Percentiles rank a stretch among this genome's conserved stretches.
Conservation (phyloP, 2,329 filamentous ascomycete species). For the Spiromastix sp. region DNA sequence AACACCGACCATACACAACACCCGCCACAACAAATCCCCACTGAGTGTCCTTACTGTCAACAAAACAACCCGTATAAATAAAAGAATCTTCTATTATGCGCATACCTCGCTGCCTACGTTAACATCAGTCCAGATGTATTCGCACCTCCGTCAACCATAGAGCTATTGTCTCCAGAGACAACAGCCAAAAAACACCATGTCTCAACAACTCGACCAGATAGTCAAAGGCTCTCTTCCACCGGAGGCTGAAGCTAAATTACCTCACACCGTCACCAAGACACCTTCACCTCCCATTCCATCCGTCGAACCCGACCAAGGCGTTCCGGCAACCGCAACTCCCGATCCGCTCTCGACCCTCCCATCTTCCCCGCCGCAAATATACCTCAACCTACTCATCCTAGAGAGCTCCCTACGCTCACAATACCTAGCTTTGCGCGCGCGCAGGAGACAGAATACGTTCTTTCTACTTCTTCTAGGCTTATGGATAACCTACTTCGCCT, state of each 20-base stretch:
- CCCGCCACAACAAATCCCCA: no score
- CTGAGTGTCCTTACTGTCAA: no score
- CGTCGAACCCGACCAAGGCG: constrained; percentile 1
- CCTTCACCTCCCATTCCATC: constrained; percentile 22
- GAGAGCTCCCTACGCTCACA: constrained; percentile 89
- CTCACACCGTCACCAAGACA: constrained; percentile 32
- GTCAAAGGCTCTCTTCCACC: constrained; percentile 79
- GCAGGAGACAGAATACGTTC: constrained; percentile 85
- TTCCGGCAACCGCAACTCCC: constrained; percentile 21
- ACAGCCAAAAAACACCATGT: constrained; percentile 46
- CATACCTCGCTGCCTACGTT: no score
- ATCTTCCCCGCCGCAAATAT: constrained; percentile 91
- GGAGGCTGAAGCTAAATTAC: constrained; percentile 40
- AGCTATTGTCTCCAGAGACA: no score
- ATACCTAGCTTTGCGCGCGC: constrained; percentile 79
- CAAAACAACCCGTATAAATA: no score
- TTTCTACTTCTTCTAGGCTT: constrained; percentile 68
- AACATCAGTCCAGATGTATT: no score
- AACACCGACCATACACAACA: no score
- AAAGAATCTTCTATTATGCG: no score
- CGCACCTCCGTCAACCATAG: no score
- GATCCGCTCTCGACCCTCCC: constrained; percentile 74
- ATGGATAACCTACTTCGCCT: constrained; percentile 79
- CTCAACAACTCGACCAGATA: constrained; percentile 68
- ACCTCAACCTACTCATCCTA: constrained; percentile 93